Percentiles rank a stretch among this genome's conserved stretches.
Evolutionary conservation across 495 filamentous ascomycete genomes (phyloP).

Genomic region (Clohesyomyces aquaticus): DNA sequence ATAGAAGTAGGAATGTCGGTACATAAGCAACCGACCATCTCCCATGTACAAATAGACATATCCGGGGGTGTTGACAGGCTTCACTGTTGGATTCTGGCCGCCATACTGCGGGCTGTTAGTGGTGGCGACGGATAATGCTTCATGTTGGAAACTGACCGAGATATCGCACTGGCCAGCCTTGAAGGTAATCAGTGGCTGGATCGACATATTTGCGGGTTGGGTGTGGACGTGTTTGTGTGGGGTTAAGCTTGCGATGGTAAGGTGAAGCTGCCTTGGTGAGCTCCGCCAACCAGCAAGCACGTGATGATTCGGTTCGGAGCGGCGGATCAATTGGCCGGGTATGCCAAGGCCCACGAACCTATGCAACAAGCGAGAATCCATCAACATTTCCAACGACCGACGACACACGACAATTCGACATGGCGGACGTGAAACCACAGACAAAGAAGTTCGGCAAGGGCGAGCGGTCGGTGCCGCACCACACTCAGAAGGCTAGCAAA

Average conservation of each 20-base stretch:
- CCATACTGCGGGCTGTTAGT: conserved; percentile 24
- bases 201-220: conserved; percentile 62
- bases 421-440: conserved; percentile 50
- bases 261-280: conserved; percentile 26
- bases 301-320: background rate
- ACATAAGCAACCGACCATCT: conserved; percentile 55
- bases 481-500: conserved; percentile 91
- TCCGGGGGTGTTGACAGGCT: conserved; percentile 70
- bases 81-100: conserved; percentile 64
- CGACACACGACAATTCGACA: conserved; percentile 33
- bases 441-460: conserved; percentile 98
- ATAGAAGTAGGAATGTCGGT: conserved; percentile 8
- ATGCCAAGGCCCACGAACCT: background rate
- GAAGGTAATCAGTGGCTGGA: conserved; percentile 83
- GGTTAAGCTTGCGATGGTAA: conserved; percentile 12
- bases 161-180: conserved; percentile 92
- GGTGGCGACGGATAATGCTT: conserved; percentile 13
- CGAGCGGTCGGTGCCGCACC: conserved; percentile 82
- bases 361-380: conserved; percentile 2
- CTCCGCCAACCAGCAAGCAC: background rate
- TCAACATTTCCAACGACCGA: conserved; percentile 9
- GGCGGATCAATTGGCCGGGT: background rate
- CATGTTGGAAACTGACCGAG: conserved; percentile 58
- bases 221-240: background rate
- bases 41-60: conserved; percentile 93